phyloP scores from a whole-genome alignment of 2,329 filamentous ascomycete genomes.

The Coniochaeta sp. region DNA sequence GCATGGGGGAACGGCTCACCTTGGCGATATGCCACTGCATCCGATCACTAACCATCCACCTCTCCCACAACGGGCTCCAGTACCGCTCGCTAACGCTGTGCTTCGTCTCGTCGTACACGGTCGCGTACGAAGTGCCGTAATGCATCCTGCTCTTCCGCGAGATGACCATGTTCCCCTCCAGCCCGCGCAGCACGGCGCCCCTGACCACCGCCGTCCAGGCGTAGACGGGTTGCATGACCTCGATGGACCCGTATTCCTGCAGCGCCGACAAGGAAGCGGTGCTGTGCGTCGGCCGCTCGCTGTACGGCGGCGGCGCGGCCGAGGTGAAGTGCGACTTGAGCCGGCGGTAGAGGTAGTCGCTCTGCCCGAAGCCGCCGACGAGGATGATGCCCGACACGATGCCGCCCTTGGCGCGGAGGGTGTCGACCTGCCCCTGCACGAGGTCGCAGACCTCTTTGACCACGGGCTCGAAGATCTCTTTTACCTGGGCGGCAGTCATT shows the following conservation, averaged over 20 bases:
- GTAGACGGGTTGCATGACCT: slow-evolving; percentile 77
- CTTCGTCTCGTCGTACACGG: slow-evolving; percentile 69
- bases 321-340: slow-evolving; percentile 63
- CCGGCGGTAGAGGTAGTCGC: slow-evolving; percentile 65
- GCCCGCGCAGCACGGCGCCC: slow-evolving; percentile 65
- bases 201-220: slow-evolving; percentile 77
- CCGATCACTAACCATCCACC: slow-evolving; percentile 76
- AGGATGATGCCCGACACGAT: slow-evolving; percentile 69
- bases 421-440: slow-evolving; percentile 60
- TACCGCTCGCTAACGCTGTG: slow-evolving; percentile 69
- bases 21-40: slow-evolving; percentile 86
- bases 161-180: slow-evolving; percentile 75
- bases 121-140: slow-evolving; percentile 77
- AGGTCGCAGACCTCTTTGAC: slow-evolving; percentile 63
- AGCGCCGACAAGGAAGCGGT: slow-evolving; percentile 25
- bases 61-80: slow-evolving; percentile 73
- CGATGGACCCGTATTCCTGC: slow-evolving; percentile 51
- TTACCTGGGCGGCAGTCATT: slow-evolving; percentile 62
- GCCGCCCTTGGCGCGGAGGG: slow-evolving; percentile 53
- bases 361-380: slow-evolving; percentile 76
- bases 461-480: slow-evolving; percentile 69
- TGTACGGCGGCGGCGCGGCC: slow-evolving; percentile 55
- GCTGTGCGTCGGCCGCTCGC: slow-evolving; percentile 64
- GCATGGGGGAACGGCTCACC: slow-evolving; percentile 37
- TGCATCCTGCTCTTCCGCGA: slow-evolving; percentile 67